Evolutionary conservation across 1,139 yeast species (phyloP), one percentile per base, ranked within the genome.

Genomic region (Candida sp.): DNA sequence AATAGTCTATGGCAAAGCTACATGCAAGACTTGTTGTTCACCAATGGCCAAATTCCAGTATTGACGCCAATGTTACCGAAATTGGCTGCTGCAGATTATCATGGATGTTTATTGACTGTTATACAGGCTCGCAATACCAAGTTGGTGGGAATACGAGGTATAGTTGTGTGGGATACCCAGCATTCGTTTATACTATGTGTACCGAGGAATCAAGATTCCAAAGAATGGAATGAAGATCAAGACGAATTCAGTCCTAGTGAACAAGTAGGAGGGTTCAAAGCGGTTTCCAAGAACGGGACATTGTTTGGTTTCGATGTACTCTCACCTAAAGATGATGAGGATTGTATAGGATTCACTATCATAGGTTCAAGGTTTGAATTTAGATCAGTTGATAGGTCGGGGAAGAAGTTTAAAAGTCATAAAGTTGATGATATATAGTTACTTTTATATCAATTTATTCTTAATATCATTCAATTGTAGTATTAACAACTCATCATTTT

Each of bases 131-230:
- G 69, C 19, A 87, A 87, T 54, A 68, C 74, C 2, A 75, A 80
- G 40, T 57, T 80, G 43, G 75, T 84, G 5, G 96, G 96, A 0
- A 54, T 77, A 15, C 54, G 73, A 35, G 99, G 99, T 0, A 86
- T 91, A 5, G 89, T 91, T 1, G 68, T 89, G 1, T 87, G 95
- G 85, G 99, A 93, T 58, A 80, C 93, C 5, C 91, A 87, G 58
- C 81, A 84, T 53, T 77, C 80, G 44, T 86, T 89, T 56, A 78
- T 89, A 4, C 54, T 91, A 40, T 81, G 85, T 25, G 75, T 79
- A 0, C 79, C 80, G 2, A 67, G 81, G 39, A 58, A 60, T 21
- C 61, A 60, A 22, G 70, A 64, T 38, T 56, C 75, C 52, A 68
- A 67, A 46, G 61, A 63, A 33, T 59, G 66, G 54, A 56, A 61